Evolutionary conservation across 2,329 filamentous ascomycete genomes (phyloP), one percentile per base, ranked within the genome.

Genomic region (Microdochium paspali): DNA sequence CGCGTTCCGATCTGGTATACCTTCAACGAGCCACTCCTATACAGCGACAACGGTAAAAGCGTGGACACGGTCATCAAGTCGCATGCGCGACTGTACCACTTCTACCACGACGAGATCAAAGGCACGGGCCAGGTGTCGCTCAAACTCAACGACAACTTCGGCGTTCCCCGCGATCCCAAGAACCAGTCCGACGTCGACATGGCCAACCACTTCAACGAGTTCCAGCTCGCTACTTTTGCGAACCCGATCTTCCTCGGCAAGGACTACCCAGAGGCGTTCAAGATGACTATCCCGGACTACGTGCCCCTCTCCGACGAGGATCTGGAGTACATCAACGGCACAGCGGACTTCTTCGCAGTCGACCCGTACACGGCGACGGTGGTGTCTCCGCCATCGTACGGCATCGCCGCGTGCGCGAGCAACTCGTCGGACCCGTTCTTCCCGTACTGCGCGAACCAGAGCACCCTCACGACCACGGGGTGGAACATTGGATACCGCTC

Each of bases 401-500:
- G 72, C 2, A 67, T 78, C 43, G 60, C 65, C 0, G 65, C 66
- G 4, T 82, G 78, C 53, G 66, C 72, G 1, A 50, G 62, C 6
- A 72, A 80, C 54, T 53, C 59, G 1, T 67, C 64, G 5, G 66
- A 72, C 25, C 53, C 70, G 0, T 62, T 71, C 9, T 72, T 68
- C 20, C 79, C 78, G 0, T 72, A 72, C 50, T 82, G 78, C 52
- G 74, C 77, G 1, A 68, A 66, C 1, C 69, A 74, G 48, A 68
- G 66, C 10, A 71, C 63, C 0, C 62, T 58, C 1, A 73, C 73
- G 32, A 59, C 65, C 2, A 70, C 70, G 25, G 77, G 76, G 2
- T 82, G 79, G 79, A 66, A 75, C 53, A 75, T 81, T 44, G 79
- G 79, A 20, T 79, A 80, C 51, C 65, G 69, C 12, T 78, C 74